A percentile compares a stretch with the other conserved stretches of the same genome.
phyloP scores from a whole-genome alignment of 2,329 filamentous ascomycete genomes.

The Beauveria varroae region DNA sequence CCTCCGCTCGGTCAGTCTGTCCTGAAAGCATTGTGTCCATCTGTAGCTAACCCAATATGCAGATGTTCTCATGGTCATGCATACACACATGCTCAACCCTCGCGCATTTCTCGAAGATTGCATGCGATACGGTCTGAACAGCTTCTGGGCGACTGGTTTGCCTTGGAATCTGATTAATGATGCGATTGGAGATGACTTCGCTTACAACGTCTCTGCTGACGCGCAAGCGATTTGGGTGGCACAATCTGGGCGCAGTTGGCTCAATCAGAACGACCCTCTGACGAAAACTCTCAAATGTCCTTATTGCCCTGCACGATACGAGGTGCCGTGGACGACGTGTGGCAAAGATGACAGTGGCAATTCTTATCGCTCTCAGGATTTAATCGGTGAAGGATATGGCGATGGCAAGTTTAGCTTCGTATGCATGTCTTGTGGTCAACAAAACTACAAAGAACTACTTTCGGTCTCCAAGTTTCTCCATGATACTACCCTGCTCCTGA shows the following conservation, averaged over 20 bases:
- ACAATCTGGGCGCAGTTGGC: slow-evolving; percentile 47
- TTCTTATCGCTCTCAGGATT: slow-evolving; percentile 31
- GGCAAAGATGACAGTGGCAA: slow-evolving; percentile 24
- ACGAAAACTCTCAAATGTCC: slow-evolving; percentile 48
- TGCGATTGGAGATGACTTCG: slow-evolving; percentile 52
- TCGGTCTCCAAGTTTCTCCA: slow-evolving; percentile 51
- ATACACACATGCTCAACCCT: slow-evolving; percentile 72
- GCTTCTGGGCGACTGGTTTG: slow-evolving; percentile 55
- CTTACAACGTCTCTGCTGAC: slow-evolving; percentile 40
- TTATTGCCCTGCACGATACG: slow-evolving; percentile 33
- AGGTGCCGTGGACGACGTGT: slow-evolving; percentile 55
- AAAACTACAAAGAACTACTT: slow-evolving; percentile 49
- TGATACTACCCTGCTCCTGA: slow-evolving; percentile 45
- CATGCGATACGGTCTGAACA: slow-evolving; percentile 46
- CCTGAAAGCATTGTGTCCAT: neutral
- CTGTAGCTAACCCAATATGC: neutral
- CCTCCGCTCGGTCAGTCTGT: slow-evolving; percentile 49
- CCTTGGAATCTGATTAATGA: slow-evolving; percentile 56
- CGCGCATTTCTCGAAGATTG: slow-evolving; percentile 67
- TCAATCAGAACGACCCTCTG: slow-evolving; percentile 45
- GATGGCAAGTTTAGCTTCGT: slow-evolving; percentile 43
- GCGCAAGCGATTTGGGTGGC: slow-evolving; percentile 40
- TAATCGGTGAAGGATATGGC: slow-evolving; percentile 50
- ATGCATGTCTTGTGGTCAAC: slow-evolving; percentile 44
- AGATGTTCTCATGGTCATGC: slow-evolving; percentile 76